Evolutionary conservation across 495 filamentous ascomycete species (phyloP), one percentile per base, ranked within the genome.

Genomic region (Aspergillus mulundensis): DNA sequence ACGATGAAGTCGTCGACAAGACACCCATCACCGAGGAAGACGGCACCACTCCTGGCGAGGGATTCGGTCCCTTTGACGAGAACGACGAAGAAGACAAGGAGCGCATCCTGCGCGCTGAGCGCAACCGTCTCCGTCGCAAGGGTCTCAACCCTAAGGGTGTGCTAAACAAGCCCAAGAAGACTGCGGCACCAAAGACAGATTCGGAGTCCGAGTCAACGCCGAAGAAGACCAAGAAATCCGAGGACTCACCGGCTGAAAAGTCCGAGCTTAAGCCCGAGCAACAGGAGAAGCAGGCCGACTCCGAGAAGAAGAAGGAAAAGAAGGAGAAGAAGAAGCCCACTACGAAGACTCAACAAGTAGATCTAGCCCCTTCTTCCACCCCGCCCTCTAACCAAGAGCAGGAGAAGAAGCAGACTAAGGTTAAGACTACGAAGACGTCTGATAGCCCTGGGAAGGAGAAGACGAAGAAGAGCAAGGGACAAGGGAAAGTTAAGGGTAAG

Each of bases 21-120:
- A 78, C 73, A 16, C 79, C 80, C 0, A 76, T 83, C 24, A 52
- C 57, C 12, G 72, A 76, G 39, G 74, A 74, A 7, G 75, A 76
- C 18, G 62, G 73, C 50, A 53, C 41, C 15, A 53, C 58, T 2
- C 32, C 32, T 21, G 78, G 73, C 3, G 76, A 80, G 23, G 71
- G 73, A 14, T 90, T 89, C 71, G 86, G 82, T 19, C 81, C 80
- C 0, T 89, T 81, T 61, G 83, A 87, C 49, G 84, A 87, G 28
- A 79, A 85, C 45, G 78, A 85, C 2, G 87, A 89, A 60, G 63
- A 69, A 50, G 75, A 77, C 54, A 19, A 5, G 19, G 48, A 50
- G 18, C 78, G 81, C 49, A 83, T 89, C 56, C 77, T 80, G 55
- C 78, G 82, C 28, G 83, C 81, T 16, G 70, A 81, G 65, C 78